These are phyloP conservation scores for Solanum aculeatissimum DNA, from an alignment of 305 asterid species.

Conservation along the genomic window DNA sequence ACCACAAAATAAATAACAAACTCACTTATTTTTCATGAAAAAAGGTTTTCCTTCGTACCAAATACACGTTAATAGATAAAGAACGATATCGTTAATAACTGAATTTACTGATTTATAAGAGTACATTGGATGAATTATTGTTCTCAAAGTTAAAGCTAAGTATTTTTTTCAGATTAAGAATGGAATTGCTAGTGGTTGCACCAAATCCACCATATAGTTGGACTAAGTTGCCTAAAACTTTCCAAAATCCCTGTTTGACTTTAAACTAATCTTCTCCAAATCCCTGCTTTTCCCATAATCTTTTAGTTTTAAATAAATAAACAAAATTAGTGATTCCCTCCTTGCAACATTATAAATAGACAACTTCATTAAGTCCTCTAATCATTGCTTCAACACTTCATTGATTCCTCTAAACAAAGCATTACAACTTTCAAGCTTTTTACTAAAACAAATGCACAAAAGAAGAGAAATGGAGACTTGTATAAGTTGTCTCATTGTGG, in stretches of 20 bases:
- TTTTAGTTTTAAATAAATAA: background rate
- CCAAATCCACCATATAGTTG: background rate
- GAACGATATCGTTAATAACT: background rate
- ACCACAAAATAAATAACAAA: too few species aligned
- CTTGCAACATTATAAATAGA: background rate
- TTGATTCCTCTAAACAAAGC: background rate
- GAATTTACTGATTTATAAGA: background rate
- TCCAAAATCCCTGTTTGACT: background rate
- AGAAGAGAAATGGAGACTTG: background rate
- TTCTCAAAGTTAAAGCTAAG: too few species aligned
- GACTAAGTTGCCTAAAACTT: slow-evolving; percentile 7
- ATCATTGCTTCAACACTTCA: background rate
- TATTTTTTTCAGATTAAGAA: too few species aligned
- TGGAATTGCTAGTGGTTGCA: background rate
- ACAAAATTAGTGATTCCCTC: background rate
- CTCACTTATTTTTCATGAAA: too few species aligned
- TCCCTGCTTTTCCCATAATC: background rate
- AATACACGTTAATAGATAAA: background rate
- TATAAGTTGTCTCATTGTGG: background rate
- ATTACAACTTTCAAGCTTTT: background rate
- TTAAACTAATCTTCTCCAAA: background rate
- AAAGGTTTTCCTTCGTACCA: too few species aligned
- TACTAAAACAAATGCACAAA: background rate
- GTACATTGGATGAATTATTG: background rate
- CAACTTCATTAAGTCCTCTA: background rate